These are phyloP conservation scores for Lactarius hengduanensis DNA, from an alignment of 768 basidiomycete species.

Conservation along the genomic window DNA sequence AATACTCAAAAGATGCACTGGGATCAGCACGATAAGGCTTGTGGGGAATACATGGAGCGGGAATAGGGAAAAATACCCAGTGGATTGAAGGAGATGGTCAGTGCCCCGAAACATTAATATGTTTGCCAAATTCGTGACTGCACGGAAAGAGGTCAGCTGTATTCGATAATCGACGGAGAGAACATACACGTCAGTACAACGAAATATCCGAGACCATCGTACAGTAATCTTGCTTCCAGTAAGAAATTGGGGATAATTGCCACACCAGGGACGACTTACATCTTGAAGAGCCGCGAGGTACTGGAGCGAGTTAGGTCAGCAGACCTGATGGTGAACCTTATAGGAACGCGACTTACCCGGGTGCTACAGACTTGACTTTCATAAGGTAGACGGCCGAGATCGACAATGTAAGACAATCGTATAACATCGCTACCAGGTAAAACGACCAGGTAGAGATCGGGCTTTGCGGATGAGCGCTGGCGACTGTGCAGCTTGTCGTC, in stretches of 20 bases:
- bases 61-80: conserved; percentile 13
- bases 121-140: conserved; percentile 34
- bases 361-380: conserved; percentile 41
- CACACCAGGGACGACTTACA: conserved; percentile 29
- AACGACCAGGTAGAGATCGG: conserved; percentile 52
- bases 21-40: not conserved
- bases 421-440: conserved; percentile 57
- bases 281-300: conserved; percentile 31
- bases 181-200: conserved; percentile 47
- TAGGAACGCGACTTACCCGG: conserved; percentile 31
- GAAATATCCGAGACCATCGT: conserved; percentile 66
- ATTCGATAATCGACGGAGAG: not conserved
- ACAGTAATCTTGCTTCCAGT: conserved; percentile 52
- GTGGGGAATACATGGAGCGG: not conserved
- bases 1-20: conserved; percentile 38
- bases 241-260: not conserved
- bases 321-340: not conserved
- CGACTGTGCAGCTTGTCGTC: conserved; percentile 48
- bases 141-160: not conserved
- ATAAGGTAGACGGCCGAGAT: conserved; percentile 55
- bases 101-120: conserved; percentile 33
- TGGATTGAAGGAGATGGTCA: conserved; percentile 30
- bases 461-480: conserved; percentile 27
- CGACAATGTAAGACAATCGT: conserved; percentile 51
- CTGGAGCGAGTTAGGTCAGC: conserved; percentile 19